These are phyloP conservation scores for Aspergillus quadricinctus DNA, from an alignment of 2,329 filamentous ascomycete species.

Conservation along the genomic window DNA sequence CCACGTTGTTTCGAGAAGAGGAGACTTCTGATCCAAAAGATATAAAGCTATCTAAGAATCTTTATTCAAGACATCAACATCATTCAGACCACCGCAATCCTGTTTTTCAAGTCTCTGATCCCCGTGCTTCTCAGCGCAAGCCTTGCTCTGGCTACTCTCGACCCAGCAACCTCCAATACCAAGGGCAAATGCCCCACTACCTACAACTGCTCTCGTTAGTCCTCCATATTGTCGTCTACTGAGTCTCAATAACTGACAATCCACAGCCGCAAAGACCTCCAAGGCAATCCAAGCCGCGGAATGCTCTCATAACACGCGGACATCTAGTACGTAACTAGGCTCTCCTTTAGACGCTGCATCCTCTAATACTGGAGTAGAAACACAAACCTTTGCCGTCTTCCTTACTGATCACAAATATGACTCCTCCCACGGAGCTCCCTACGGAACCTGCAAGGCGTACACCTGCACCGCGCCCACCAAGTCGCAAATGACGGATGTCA, in stretches of 20 bases:
- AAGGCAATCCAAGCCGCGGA: slow-evolving; percentile 37
- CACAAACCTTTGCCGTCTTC: slow-evolving; percentile 38
- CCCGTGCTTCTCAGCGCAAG: slow-evolving; percentile 11
- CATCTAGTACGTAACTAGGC: slow-evolving; percentile 11
- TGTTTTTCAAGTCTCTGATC: slow-evolving; percentile 2
- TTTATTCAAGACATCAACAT: background rate
- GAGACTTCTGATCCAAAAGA: slow-evolving; percentile 26
- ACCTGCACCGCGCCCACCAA: slow-evolving; percentile 34
- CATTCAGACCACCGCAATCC: background rate
- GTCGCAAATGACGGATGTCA: slow-evolving; percentile 23
- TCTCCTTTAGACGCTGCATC: too few relatives aligned
- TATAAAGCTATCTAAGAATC: slow-evolving; percentile 27
- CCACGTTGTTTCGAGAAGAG: slow-evolving; percentile 1
- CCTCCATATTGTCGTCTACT: background rate
- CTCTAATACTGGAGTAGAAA: slow-evolving; percentile 1
- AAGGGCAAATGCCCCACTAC: slow-evolving; percentile 30
- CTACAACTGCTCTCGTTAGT: slow-evolving; percentile 26
- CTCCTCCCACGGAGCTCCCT: slow-evolving; percentile 40
- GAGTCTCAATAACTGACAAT: too few relatives aligned
- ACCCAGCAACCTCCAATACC: slow-evolving; percentile 33
- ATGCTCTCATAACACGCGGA: slow-evolving; percentile 37
- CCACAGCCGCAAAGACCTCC: slow-evolving; percentile 29
- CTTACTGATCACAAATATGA: slow-evolving; percentile 45
- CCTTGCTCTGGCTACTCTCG: slow-evolving; percentile 25
- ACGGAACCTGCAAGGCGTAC: slow-evolving; percentile 46